Base-by-base conservation (phyloP, 2,329 filamentous ascomycete genomes). In the Aspergillus ruber region DNA sequence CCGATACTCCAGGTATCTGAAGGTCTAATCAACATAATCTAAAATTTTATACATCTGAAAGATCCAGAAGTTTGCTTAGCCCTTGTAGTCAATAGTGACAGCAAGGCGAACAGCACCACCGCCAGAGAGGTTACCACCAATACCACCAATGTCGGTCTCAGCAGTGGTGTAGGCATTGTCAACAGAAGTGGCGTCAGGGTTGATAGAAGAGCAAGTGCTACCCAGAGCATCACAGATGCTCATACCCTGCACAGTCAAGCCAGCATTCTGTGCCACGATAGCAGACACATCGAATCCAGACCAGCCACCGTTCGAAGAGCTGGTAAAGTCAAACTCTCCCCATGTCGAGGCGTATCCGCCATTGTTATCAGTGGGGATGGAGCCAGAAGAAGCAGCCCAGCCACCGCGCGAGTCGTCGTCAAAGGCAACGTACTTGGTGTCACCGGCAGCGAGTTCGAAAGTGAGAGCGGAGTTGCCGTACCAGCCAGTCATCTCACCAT, bases 381-480 rank as follows among this genome's bases (percentile, higher is more conserved):
- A 39, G n/a, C 51, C 54, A 15, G 52, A 40, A 10, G 59, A 57
- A 6, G 66, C 66, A 12, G 58, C 60, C 36, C 59, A 68, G 21
- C 59, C 65, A 48, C 66, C 67, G 45, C 68, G 61, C 3, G 66
- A 57, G 53, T 70, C 57, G 17, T 58, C 54, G 32, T 65, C 65
- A 29, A 70, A 66, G 33, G 67, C 67, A 15, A 66, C 61, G 51
- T 67, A 68, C 51, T 61, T 62, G 53, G 60, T 65, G 33, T 66
- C 64, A 18, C 66, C 65, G 23, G 64, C 42, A 41, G 52, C 47
- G 20, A 70, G 51, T 41, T 58, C 62, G 49, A 70, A 58, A 6
- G 40, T 56, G 38, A 67, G 47, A 10, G 65, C 66, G 29, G 58
- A 59, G 38, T 62, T 46, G 45, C 64, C 65, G 54, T 56, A 69